These are phyloP conservation scores for Adansonia madagascariensis DNA, from an alignment of 441 rosid genomes.

Conservation along the genomic window DNA sequence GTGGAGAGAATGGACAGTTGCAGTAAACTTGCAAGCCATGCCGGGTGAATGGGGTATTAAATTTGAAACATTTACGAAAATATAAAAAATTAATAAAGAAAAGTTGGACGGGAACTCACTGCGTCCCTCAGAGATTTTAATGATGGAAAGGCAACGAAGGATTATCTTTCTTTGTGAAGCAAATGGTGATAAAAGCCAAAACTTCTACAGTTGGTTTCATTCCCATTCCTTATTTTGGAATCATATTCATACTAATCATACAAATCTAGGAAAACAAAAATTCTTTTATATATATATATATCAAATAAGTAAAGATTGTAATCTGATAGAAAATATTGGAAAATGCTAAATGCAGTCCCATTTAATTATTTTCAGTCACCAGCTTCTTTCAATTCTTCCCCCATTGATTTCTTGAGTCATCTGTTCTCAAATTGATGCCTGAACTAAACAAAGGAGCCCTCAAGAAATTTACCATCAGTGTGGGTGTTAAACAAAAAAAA, in stretches of 20 bases:
- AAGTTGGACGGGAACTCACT: no score
- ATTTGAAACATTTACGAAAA: neutral
- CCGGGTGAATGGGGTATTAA: no score
- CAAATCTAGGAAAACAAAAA: neutral
- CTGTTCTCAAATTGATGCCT: slow-evolving; percentile 6
- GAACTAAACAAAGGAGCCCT: slow-evolving; percentile 5
- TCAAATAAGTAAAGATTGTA: neutral
- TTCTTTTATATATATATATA: neutral
- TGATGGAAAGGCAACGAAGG: neutral
- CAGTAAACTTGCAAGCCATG: neutral
- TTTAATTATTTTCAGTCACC: neutral
- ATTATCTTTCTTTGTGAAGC: neutral
- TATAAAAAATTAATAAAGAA: neutral
- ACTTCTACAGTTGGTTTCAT: neutral
- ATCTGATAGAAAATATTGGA: neutral
- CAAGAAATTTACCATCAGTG: slow-evolving; percentile 9
- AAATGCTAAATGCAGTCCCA: slow-evolving; percentile 2
- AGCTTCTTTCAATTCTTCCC: neutral
- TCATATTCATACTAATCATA: neutral
- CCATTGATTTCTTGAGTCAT: slow-evolving; percentile 1
- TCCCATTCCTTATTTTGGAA: neutral
- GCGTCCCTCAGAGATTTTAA: neutral
- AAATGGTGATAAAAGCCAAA: neutral
- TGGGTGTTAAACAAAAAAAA: slow-evolving; percentile 14
- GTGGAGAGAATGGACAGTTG: neutral